Conservation (phyloP, 1,284 basidiomycete species). For the Leccinum pachyderme region DNA sequence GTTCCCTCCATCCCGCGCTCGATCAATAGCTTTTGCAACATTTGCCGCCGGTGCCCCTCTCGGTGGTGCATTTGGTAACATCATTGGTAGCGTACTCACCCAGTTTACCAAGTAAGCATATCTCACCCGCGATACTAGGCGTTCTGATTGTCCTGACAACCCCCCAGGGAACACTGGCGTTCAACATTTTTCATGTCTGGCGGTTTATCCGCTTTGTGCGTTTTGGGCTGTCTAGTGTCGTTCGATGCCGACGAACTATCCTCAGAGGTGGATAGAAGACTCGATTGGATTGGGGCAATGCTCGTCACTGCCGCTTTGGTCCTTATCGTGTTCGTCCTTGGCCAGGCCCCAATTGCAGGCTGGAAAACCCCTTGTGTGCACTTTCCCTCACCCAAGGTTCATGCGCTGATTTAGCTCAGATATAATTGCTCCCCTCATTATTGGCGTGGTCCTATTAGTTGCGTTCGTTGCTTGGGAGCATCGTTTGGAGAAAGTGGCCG, state of each 20-base stretch:
- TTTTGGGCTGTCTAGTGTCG: constrained; percentile 47
- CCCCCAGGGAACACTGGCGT: constrained; percentile 53
- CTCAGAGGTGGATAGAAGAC: constrained; percentile 49
- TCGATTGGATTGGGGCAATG: constrained; percentile 84
- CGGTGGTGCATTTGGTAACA: constrained; percentile 67
- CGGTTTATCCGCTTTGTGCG: constrained; percentile 51
- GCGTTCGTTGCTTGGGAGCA: constrained; percentile 63
- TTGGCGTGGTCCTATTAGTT: constrained; percentile 52
- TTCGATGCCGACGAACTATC: constrained; percentile 55
- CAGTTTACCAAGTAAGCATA: constrained; percentile 49
- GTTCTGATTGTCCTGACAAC: not conserved
- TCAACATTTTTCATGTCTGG: constrained; percentile 56
- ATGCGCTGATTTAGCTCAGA: constrained; percentile 29
- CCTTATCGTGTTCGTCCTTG: constrained; percentile 77
- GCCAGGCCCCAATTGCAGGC: constrained; percentile 70
- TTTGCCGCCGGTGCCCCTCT: constrained; percentile 81
- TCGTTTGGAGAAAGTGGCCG: constrained; percentile 44
- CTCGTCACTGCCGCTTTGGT: constrained; percentile 75
- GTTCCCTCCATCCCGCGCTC: constrained; percentile 65
- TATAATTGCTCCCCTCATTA: constrained; percentile 52
- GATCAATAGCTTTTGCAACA: constrained; percentile 73
- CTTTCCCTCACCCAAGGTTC: not conserved
- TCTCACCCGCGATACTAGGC: not conserved
- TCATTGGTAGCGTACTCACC: constrained; percentile 70
- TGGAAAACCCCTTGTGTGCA: constrained; percentile 74